phyloP scores from a whole-genome alignment of 768 basidiomycete genomes.

The Termitomyces eurrhizus region DNA sequence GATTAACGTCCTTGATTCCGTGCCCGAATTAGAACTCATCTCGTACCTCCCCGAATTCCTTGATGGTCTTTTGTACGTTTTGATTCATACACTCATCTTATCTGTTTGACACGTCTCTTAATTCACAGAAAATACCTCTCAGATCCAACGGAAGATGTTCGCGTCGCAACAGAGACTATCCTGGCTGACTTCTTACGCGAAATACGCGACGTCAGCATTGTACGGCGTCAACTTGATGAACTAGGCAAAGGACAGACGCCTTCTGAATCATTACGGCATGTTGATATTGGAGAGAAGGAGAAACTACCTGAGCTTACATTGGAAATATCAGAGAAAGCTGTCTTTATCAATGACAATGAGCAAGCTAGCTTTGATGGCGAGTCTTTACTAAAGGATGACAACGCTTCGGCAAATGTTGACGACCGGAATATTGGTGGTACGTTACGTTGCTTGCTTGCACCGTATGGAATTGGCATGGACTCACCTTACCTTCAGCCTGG shows the following conservation, averaged over 20 bases:
- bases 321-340: conserved; percentile 52
- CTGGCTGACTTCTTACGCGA: conserved; percentile 89
- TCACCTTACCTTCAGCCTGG: conserved; percentile 54
- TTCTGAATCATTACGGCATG: conserved; percentile 38
- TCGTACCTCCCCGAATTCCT: conserved; percentile 93
- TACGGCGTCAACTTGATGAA: conserved; percentile 65
- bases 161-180: conserved; percentile 85
- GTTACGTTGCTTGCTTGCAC: conserved; percentile 11
- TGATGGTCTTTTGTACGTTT: conserved; percentile 85
- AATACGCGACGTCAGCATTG: conserved; percentile 78
- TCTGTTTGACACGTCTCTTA: conserved; percentile 4
- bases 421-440: conserved; percentile 64
- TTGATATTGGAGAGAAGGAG: conserved; percentile 38
- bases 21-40: conserved; percentile 94
- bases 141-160: conserved; percentile 92
- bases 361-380: conserved; percentile 37
- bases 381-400: conserved; percentile 38
- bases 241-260: conserved; percentile 40
- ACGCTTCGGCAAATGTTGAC: conserved; percentile 40
- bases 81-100: conserved; percentile 5
- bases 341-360: conserved; percentile 54
- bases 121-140: conserved; percentile 82
- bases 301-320: conserved; percentile 56
- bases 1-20: conserved; percentile 93
- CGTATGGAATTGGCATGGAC: conserved; percentile 3